Evolutionary conservation across 2,329 filamentous ascomycete genomes (phyloP).

Genomic region (Ciborinia camelliae): DNA sequence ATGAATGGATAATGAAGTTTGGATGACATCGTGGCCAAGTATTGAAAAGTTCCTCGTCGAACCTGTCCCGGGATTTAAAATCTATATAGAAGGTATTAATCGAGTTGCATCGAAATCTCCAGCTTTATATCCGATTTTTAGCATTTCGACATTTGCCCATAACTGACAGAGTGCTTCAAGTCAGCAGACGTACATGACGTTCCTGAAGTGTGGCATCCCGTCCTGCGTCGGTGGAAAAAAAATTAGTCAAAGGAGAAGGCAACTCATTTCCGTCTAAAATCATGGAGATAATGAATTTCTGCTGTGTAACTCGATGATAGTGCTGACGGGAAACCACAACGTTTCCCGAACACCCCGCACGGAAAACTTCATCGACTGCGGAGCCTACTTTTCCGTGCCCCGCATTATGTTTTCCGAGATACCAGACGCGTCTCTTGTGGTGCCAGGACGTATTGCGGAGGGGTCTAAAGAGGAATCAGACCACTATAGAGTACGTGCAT

Average conservation of each 20-base stretch:
- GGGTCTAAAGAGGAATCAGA: neutral
- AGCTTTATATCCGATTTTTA: neutral
- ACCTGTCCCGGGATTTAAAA: neutral
- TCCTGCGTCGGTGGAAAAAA: no score
- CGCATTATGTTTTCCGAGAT: neutral
- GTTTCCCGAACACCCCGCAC: neutral
- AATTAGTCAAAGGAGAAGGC: neutral
- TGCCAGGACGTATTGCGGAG: no score
- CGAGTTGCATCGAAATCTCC: no score
- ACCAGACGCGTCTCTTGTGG: neutral
- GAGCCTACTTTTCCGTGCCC: neutral
- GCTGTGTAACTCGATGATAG: neutral
- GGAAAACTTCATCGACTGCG: neutral
- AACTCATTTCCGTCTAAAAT: neutral
- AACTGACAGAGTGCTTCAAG: no score
- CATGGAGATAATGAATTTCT: neutral
- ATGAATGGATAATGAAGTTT: neutral
- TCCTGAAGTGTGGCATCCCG: no score
- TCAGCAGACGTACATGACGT: no score
- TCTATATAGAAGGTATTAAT: neutral
- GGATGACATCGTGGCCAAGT: neutral
- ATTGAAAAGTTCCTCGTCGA: neutral
- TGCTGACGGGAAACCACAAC: neutral
- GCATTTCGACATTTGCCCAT: neutral
- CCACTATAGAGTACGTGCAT: neutral